A percentile compares a stretch with the other conserved stretches of the same genome.
Conservation (phyloP, 352 stramenopile species). For the Globisporangium echinulatum region DNA sequence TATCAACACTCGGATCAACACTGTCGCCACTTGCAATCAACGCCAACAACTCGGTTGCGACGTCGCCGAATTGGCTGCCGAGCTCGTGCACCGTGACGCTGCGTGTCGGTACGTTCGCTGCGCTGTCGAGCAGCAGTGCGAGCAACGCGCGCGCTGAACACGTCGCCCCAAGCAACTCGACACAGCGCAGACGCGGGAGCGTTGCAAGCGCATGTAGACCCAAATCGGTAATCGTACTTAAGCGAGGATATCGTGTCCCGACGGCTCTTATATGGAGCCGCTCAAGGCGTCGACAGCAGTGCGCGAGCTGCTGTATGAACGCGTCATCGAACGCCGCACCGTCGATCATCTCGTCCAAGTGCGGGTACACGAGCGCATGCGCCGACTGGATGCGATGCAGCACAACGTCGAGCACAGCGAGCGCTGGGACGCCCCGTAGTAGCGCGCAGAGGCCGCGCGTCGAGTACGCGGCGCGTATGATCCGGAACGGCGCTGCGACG, state of each 20-base stretch:
- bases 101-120: neutral
- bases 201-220: slow-evolving; percentile 21
- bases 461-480: slow-evolving; percentile 43
- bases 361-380: slow-evolving; percentile 41
- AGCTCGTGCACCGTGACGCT: slow-evolving; percentile 26
- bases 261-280: slow-evolving; percentile 33
- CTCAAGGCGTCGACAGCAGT: slow-evolving; percentile 18
- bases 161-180: slow-evolving; percentile 33
- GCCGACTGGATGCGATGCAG: slow-evolving; percentile 39
- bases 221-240: slow-evolving; percentile 29
- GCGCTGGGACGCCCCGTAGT: slow-evolving; percentile 19
- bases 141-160: slow-evolving; percentile 26
- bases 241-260: slow-evolving; percentile 11
- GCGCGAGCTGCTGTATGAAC: slow-evolving; percentile 22
- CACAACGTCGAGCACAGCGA: slow-evolving; percentile 39
- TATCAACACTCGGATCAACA: neutral
- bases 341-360: slow-evolving; percentile 57
- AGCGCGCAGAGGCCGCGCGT: slow-evolving; percentile 30
- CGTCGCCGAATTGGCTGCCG: slow-evolving; percentile 31
- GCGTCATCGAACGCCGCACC: slow-evolving; percentile 40
- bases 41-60: slow-evolving; percentile 25
- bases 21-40: neutral
- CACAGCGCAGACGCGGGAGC: slow-evolving; percentile 13
- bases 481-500: slow-evolving; percentile 36
- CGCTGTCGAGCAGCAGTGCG: slow-evolving; percentile 9